Evolutionary conservation across 257 asterid genomes (phyloP), one percentile per base, ranked within the genome.

Genomic region (Solanum pimpinellifolium): DNA sequence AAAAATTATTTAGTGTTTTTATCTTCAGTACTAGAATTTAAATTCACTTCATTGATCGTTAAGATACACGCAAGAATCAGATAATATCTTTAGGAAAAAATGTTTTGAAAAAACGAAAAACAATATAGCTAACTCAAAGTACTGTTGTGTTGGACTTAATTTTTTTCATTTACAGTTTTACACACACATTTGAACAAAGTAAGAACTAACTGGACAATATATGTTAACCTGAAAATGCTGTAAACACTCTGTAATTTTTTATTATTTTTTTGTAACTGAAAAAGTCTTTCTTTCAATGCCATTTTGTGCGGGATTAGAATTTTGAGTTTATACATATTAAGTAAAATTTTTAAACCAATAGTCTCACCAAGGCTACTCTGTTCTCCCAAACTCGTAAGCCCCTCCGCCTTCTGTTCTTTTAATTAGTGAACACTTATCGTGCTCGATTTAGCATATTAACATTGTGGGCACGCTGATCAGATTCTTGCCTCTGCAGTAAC

Each of bases 401-500:
- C 29, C 80, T 72, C 78, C 15, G 16, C 27, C 3, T 10, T 73
- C 16, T 35, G 8, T 20, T 18, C 47, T 73, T 77, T 62, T 9
- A 47, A 25, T 25, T 16, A 16, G 85, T 16, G 47, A 27, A 66
- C n/a, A 25, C 4, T 42, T 44, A 77, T 9, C 68, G 42, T 20
- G 44, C 18, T 18, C 15, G 41, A 80, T 47, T 47, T 29, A 80
- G 44, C 85, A 27, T 46, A 46, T 49, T 41, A 41, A 12, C 16
- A 11, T 35, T 35, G 47, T n/a, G 8, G 47, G 80, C 47, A 84
- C 94, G 89, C 86, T 90, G 94, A 23, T 91, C 90, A 6, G 98
- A 93, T 60, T 95, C 95, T 44, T 92, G 94, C 87, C 96, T 92
- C 81, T 94, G 96, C 68, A 94, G 49, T 86, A 92, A 87, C 90